Evolutionary conservation across 352 stramenopile genomes (phyloP), one percentile per base, ranked within the genome.

Genomic region (Aphanomyces cochlioides): DNA sequence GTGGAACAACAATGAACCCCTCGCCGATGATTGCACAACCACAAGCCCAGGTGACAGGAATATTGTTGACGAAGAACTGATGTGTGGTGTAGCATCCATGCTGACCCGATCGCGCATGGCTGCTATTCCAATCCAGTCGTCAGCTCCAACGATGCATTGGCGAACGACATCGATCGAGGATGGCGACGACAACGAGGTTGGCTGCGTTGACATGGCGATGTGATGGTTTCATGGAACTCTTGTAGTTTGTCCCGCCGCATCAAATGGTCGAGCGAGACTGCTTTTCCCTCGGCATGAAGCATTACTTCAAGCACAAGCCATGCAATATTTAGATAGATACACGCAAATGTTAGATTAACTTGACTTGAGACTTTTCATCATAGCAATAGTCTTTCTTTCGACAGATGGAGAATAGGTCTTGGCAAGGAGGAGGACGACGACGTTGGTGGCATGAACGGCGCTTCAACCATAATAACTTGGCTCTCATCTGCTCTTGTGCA

Each of bases 241-340:
- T 19, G 2, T 70, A 70, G 64, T 70, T 70, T 48, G 40, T 70
- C 6, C 64, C 64, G 39, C 64, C 64, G 17, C 64, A 70, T 48
- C 64, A 70, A 63, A 60, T 70, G 47, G 53, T 70, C 54, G 64
- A 70, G n/a, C 48, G 64, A 34, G 64, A 56, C 37, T 70, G 64
- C 64, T 70, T 70, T 37, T 70, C 64, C 45, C 64, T 70, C 54
- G 64, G 64, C 39, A 70, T 70, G 64, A 58, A 58, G 43, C 64
- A 70, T 47, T 56, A 70, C 39, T 70, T 70, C 34, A 41, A 39
- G 36, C 64, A 70, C 39, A 70, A 70, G 40, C 64, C 64, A 40
- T 47, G 64, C 64, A 61, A 70, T 36, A 70, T 70, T n/a, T 70
- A 70, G 54, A 19, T 19, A 36, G 19, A 36, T 19, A 28, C 50